Conservation (phyloP, 257 asterid species). For the Mitragyna speciosa region DNA sequence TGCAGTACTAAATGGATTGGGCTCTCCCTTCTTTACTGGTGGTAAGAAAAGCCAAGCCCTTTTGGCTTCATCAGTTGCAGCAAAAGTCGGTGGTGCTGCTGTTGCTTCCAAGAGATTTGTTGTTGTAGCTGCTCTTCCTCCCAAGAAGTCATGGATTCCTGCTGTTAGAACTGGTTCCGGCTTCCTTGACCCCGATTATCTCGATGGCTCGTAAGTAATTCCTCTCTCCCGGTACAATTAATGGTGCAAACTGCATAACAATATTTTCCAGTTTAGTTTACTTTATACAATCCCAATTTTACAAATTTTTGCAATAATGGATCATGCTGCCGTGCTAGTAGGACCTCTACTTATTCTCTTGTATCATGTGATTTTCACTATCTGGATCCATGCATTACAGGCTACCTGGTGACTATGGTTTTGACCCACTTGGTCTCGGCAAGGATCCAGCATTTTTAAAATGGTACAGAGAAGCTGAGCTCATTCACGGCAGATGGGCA, state of each 20-base stretch:
- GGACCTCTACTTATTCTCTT: background rate
- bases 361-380: background rate
- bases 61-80: slow-evolving; percentile 45
- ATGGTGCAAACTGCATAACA: background rate
- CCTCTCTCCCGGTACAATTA: background rate
- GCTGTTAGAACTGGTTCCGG: slow-evolving; percentile 66
- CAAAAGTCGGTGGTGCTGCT: slow-evolving; percentile 33
- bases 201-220: slow-evolving; percentile 93
- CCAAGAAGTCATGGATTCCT: slow-evolving; percentile 95
- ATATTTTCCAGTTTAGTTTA: background rate
- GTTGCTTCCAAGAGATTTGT: slow-evolving; percentile 51
- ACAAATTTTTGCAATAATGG: background rate
- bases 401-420: slow-evolving; percentile 93
- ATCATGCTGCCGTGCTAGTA: background rate
- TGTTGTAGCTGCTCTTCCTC: slow-evolving; percentile 64
- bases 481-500: slow-evolving; percentile 98
- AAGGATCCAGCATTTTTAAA: slow-evolving; percentile 93
- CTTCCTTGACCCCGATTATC: slow-evolving; percentile 90
- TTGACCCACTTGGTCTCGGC: slow-evolving; percentile 93
- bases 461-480: slow-evolving; percentile 99
- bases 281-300: background rate
- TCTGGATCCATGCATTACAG: slow-evolving; percentile 35
- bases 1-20: slow-evolving; percentile 70
- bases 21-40: slow-evolving; percentile 77
- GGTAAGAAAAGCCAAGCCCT: slow-evolving; percentile 65